Percentiles rank a stretch among this genome's conserved stretches.
Evolutionary conservation across 2,329 filamentous ascomycete species (phyloP).

Genomic region (Trichophaea hybrida): DNA sequence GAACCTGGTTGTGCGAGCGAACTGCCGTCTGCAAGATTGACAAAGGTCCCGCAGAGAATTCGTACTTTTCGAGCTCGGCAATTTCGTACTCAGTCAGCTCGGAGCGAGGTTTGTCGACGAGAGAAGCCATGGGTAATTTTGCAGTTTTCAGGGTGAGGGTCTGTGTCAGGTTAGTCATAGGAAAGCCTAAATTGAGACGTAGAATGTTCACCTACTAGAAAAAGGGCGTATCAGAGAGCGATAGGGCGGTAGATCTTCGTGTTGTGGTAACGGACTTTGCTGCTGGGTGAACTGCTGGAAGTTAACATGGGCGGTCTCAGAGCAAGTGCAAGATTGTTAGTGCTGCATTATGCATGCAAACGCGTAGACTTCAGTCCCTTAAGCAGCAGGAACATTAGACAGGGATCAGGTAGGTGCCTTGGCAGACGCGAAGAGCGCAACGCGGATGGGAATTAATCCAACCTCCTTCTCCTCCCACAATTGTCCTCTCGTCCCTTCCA

Average conservation of each 20-base stretch:
- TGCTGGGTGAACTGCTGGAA: background rate
- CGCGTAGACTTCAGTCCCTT: background rate
- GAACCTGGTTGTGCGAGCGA: constrained; percentile 82
- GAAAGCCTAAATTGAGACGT: background rate
- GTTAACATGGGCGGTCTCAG: too few relatives aligned
- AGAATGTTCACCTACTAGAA: background rate
- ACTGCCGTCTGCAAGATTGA: constrained; percentile 96
- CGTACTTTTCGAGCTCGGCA: constrained; percentile 56
- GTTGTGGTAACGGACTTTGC: background rate
- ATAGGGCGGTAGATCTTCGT: background rate
- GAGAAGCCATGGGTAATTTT: constrained; percentile 42
- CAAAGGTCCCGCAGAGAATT: constrained; percentile 65
- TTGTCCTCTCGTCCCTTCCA: background rate
- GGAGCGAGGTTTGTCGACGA: constrained; percentile 72
- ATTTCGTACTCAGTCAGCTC: constrained; percentile 94
- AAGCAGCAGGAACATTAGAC: background rate
- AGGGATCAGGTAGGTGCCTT: background rate
- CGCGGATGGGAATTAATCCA: background rate
- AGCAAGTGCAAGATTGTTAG: background rate
- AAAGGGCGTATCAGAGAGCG: background rate
- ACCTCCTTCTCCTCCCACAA: background rate
- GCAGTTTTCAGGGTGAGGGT: too few relatives aligned
- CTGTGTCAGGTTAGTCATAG: background rate
- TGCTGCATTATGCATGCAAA: background rate
- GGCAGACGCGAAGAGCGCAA: background rate